These are phyloP conservation scores for Harringtonia lauricola DNA, from an alignment of 2,329 filamentous ascomycete genomes.

Conservation along the genomic window DNA sequence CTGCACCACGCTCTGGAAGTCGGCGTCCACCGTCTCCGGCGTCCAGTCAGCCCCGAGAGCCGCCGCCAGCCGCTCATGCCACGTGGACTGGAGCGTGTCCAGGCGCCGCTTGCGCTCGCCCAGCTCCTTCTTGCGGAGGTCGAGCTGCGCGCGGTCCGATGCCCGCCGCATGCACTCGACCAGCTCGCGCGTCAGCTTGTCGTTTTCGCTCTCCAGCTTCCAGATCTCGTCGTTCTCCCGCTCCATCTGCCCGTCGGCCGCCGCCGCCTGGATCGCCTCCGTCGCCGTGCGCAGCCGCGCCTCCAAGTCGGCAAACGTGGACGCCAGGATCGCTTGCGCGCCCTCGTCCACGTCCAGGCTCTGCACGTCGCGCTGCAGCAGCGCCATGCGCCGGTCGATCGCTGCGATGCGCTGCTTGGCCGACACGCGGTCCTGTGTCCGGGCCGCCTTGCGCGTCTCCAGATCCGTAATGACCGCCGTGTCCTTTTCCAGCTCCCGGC, in stretches of 20 bases:
- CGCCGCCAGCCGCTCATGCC: constrained; percentile 57
- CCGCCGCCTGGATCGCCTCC: constrained; percentile 48
- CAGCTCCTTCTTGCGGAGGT: constrained; percentile 71
- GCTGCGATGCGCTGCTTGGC: constrained; percentile 60
- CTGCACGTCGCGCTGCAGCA: constrained; percentile 57
- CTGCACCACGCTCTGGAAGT: constrained; percentile 54
- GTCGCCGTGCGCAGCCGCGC: constrained; percentile 49
- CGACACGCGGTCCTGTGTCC: constrained; percentile 63
- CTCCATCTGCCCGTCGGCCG: constrained; percentile 62
- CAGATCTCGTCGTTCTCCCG: constrained; percentile 54
- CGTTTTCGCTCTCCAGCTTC: constrained; percentile 59
- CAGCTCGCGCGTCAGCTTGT: constrained; percentile 67
- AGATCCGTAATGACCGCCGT: constrained; percentile 62
- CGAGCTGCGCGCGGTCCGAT: constrained; percentile 72
- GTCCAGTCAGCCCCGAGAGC: constrained; percentile 59
- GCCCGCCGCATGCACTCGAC: constrained; percentile 73
- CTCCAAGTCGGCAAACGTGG: constrained; percentile 59
- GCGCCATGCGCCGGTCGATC: constrained; percentile 60
- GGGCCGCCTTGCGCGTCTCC: constrained; percentile 59
- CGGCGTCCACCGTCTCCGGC: constrained; percentile 54
- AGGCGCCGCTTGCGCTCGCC: constrained; percentile 63
- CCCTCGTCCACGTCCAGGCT: constrained; percentile 81
- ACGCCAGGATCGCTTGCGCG: constrained; percentile 64
- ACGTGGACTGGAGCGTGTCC: constrained; percentile 65
- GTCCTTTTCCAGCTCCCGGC: constrained; percentile 63